Conservation (phyloP, 129 eudicot species). For the Lactuca sativa region DNA sequence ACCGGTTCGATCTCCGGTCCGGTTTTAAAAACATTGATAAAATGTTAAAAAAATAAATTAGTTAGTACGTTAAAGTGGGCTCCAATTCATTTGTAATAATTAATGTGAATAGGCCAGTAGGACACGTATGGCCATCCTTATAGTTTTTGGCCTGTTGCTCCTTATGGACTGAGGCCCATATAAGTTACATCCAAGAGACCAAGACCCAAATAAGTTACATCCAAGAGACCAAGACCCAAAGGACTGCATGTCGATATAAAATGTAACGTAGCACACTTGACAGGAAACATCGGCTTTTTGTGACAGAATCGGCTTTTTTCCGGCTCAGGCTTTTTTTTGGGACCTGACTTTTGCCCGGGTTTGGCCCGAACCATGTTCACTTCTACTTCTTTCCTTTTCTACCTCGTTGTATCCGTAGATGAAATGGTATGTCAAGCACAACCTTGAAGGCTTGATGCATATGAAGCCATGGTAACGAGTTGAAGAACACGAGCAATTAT, state of each 20-base stretch:
- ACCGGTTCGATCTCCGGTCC: no score
- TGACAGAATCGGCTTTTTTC: neutral
- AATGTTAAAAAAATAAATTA: no score
- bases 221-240: neutral
- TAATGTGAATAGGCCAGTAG: neutral
- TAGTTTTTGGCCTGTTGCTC: neutral
- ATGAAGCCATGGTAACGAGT: neutral
- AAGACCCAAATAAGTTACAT: neutral
- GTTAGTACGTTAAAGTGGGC: neutral
- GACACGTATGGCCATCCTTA: neutral
- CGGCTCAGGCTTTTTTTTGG: neutral
- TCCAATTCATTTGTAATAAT: neutral
- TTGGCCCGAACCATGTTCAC: neutral
- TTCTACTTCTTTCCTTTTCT: no score
- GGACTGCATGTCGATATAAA: neutral
- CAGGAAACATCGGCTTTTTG: neutral
- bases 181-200: neutral
- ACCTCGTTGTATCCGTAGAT: neutral
- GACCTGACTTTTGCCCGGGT: neutral
- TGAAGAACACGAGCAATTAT: neutral
- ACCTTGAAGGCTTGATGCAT: no score
- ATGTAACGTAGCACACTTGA: neutral
- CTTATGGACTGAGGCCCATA: neutral
- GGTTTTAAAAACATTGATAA: no score
- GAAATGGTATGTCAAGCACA: neutral